Evolutionary conservation across 495 filamentous ascomycete genomes (phyloP).

Genomic region (Lentithecium fluviatile): DNA sequence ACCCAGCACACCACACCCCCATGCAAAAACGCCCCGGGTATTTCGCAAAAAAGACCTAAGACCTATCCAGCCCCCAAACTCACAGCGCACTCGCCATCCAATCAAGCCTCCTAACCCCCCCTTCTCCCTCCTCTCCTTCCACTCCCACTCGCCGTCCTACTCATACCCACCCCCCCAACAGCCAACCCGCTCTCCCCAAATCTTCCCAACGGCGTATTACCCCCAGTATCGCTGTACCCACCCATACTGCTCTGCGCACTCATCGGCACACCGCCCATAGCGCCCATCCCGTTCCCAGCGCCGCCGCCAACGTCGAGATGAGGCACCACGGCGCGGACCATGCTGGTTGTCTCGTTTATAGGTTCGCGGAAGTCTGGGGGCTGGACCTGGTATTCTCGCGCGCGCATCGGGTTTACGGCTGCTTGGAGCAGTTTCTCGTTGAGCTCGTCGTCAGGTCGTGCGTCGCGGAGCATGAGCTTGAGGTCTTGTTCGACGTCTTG

Average conservation of each 20-base stretch:
- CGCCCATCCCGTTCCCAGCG: background rate
- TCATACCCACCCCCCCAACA: slow-evolving; percentile 23
- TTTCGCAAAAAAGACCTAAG: no score
- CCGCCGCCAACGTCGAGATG: slow-evolving; percentile 31
- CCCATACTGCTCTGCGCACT: slow-evolving; percentile 36
- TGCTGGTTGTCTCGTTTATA: slow-evolving; percentile 16
- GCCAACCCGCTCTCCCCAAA: background rate
- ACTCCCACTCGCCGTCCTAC: slow-evolving; percentile 31
- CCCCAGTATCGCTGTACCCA: slow-evolving; percentile 32
- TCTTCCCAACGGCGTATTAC: slow-evolving; percentile 14
- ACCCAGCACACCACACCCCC: no score
- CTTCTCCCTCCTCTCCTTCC: slow-evolving; percentile 11
- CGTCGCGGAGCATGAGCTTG: slow-evolving; percentile 39
- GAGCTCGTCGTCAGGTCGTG: slow-evolving; percentile 27
- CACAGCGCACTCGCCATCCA: no score
- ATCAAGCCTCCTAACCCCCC: background rate
- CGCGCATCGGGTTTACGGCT: slow-evolving; percentile 15
- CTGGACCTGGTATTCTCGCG: slow-evolving; percentile 27
- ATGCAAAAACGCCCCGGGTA: no score
- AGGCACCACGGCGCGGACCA: slow-evolving; percentile 24
- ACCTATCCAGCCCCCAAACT: no score
- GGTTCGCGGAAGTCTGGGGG: slow-evolving; percentile 22
- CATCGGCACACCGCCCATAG: slow-evolving; percentile 35
- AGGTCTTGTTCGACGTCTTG: slow-evolving; percentile 44
- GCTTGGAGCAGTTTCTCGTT: slow-evolving; percentile 34